phyloP scores from a whole-genome alignment of 2,329 filamentous ascomycete genomes.

The Esteya vermicola region DNA sequence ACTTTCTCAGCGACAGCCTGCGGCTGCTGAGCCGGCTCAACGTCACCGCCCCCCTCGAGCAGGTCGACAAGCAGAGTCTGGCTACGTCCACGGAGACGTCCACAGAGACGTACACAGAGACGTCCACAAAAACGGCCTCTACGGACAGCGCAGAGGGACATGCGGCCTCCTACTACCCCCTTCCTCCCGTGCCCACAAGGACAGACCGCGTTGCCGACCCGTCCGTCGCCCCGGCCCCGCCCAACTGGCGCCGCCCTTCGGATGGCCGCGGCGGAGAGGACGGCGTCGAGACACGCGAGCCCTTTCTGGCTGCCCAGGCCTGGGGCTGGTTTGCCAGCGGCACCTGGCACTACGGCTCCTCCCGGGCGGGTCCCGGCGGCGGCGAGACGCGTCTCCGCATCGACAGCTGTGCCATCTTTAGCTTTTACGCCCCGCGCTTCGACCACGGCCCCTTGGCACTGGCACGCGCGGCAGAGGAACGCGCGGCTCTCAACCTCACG shows the following conservation, averaged over 20 bases:
- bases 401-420: conserved; percentile 27
- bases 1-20: conserved; percentile 29
- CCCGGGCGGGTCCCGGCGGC: conserved; percentile 20
- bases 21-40: conserved; percentile 28
- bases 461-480: conserved; percentile 19
- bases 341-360: conserved; percentile 26
- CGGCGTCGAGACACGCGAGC: conserved; percentile 21
- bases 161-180: conserved; percentile 18
- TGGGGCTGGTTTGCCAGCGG: conserved; percentile 32
- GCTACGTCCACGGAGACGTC: too few relatives aligned
- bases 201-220: conserved; percentile 21
- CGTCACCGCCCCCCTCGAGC: conserved; percentile 27
- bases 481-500: conserved; percentile 24
- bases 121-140: not conserved
- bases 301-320: conserved; percentile 23
- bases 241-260: conserved; percentile 20
- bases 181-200: conserved; percentile 21
- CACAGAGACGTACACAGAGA: too few relatives aligned
- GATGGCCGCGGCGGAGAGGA: conserved; percentile 2
- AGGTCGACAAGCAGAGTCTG: too few relatives aligned
- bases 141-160: too few relatives aligned
- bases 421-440: conserved; percentile 27
- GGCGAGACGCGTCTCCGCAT: conserved; percentile 27
- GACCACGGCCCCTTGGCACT: conserved; percentile 14
- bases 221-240: conserved; percentile 19